These are phyloP conservation scores for Hygrophorus pudorinus DNA, from an alignment of 768 basidiomycete species.

Conservation along the genomic window DNA sequence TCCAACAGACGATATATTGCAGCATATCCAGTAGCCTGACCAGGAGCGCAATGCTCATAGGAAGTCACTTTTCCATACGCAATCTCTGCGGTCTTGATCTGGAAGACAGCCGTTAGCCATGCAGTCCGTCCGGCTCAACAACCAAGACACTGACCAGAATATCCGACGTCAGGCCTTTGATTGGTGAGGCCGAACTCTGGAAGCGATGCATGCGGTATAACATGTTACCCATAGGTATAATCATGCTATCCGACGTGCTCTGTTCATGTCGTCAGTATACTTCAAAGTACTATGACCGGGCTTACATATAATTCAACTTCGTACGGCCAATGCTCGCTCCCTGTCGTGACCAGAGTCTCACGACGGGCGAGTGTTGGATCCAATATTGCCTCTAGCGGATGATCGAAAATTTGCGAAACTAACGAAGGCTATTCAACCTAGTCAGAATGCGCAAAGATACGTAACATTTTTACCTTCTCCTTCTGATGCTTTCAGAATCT, in stretches of 20 bases:
- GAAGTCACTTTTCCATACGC: constrained; percentile 41
- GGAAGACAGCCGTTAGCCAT: neutral
- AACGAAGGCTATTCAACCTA: too few relatives aligned
- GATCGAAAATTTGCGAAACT: constrained; percentile 71
- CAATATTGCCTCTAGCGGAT: constrained; percentile 65
- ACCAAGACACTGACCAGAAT: constrained; percentile 48
- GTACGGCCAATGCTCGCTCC: constrained; percentile 74
- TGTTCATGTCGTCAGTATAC: constrained; percentile 17
- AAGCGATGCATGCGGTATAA: constrained; percentile 80
- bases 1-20: constrained; percentile 10
- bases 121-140: neutral
- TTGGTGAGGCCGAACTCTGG: constrained; percentile 63
- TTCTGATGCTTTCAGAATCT: constrained; percentile 40
- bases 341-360: constrained; percentile 43
- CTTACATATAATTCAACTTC: constrained; percentile 59
- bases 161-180: constrained; percentile 79
- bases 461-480: constrained; percentile 36
- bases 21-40: constrained; percentile 29
- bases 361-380: constrained; percentile 42
- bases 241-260: constrained; percentile 45
- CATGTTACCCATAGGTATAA: constrained; percentile 37
- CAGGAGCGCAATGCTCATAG: constrained; percentile 51
- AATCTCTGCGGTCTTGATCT: constrained; percentile 62
- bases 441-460: too few relatives aligned
- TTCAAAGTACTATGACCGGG: neutral